These are phyloP conservation scores for Leucosporidium yakuticum DNA, from an alignment of 768 basidiomycete genomes.

Conservation along the genomic window DNA sequence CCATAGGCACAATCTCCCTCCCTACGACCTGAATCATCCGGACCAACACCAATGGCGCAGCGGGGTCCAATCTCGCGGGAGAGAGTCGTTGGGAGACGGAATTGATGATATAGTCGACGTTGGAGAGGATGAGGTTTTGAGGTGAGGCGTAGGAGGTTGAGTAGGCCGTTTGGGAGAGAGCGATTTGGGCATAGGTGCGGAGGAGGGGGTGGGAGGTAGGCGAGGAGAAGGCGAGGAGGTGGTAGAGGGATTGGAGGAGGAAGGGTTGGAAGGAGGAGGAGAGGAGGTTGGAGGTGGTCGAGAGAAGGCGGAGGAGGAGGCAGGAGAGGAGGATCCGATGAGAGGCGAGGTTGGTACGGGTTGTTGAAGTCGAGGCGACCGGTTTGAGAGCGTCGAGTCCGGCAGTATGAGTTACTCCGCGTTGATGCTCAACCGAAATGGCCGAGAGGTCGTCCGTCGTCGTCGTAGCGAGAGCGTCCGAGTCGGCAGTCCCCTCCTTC, in stretches of 20 bases:
- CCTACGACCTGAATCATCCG: conserved; percentile 83
- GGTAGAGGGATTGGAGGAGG: conserved; percentile 75
- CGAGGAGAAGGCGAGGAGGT: conserved; percentile 75
- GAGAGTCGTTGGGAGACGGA: conserved; percentile 77
- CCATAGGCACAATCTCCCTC: conserved; percentile 73
- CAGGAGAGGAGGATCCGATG: conserved; percentile 66
- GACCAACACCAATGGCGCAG: conserved; percentile 80
- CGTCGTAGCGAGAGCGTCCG: conserved; percentile 21
- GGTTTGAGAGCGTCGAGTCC: conserved; percentile 16
- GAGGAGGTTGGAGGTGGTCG: conserved; percentile 64
- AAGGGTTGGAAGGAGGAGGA: conserved; percentile 64
- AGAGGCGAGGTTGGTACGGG: conserved; percentile 24
- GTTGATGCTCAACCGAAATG: conserved; percentile 14
- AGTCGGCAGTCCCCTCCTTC: too few relatives aligned
- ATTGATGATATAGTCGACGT: conserved; percentile 94
- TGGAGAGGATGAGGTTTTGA: conserved; percentile 79
- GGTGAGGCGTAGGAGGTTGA: conserved; percentile 81
- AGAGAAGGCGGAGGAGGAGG: conserved; percentile 67
- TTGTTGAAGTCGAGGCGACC: conserved; percentile 3
- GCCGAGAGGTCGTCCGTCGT: neutral
- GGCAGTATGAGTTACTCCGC: neutral
- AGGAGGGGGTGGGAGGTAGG: conserved; percentile 60
- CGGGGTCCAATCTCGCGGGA: conserved; percentile 66
- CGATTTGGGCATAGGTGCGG: conserved; percentile 66
- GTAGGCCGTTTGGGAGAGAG: conserved; percentile 65